Evolutionary conservation across 2,329 filamentous ascomycete genomes (phyloP), one percentile per base, ranked within the genome.

Genomic region (Trichoderma koningii): DNA sequence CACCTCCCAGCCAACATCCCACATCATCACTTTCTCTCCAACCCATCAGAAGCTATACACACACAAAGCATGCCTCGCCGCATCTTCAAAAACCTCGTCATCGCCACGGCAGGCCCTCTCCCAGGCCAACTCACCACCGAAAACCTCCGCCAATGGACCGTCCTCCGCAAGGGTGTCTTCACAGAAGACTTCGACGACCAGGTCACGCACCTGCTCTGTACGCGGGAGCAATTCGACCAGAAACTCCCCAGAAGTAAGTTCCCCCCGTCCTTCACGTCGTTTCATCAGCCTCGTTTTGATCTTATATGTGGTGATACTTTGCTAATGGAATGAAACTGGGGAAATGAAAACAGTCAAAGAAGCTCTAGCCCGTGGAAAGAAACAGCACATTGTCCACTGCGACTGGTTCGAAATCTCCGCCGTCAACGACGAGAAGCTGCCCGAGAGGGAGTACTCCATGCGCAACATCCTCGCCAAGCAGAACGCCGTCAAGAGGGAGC

Each of bases 141-240:
- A 1, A 84, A 90, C 48, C 81, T 95, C 42, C 81, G 81, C 42
- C 78, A 79, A 45, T 96, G 91, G 91, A 82, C 91, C 10, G 78
- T 79, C 4, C 72, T 79, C 4, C 85, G 89, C 65, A 87, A 85
- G 7, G 92, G 90, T 1, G 74, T 65, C 1, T 89, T 87, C 72
- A 76, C 78, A 0, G 73, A 78, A 1, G 76, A 80, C 0, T 76
- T 92, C 19, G 80, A 80, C 28, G 73, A 80, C 0, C 71, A 78
- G 0, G 85, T 89, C 10, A 96, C 92, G 0, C 92, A 96, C 75
- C 78, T 97, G 0, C 81, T 97, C 23, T 85, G 87, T 62, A 86
- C 85, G 0, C 79, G 83, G 56, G 81, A 86, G 41, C 84, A 88
- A 17, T 93, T 86, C 75, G 82, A 83, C 67, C 75, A 80, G 21